phyloP scores from a whole-genome alignment of 805 yeast genomes.

The Candida palmyrensis region DNA sequence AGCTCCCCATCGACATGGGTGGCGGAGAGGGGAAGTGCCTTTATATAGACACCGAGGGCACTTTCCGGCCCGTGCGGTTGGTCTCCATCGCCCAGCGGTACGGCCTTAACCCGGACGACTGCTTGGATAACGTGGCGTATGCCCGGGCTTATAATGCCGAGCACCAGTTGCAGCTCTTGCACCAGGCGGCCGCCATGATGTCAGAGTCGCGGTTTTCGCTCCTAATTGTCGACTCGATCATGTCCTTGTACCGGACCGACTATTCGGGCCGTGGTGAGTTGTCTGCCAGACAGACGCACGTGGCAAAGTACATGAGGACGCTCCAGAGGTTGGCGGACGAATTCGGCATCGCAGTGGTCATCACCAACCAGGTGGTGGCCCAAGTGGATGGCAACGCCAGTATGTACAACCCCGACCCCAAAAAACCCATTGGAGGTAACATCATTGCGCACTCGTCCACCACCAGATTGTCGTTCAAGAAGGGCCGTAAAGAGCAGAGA shows the following conservation, averaged over 20 bases:
- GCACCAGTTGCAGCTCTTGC: constrained; percentile 82
- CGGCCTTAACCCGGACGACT: constrained; percentile 88
- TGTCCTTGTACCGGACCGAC: constrained; percentile 95
- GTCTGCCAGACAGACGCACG: constrained; percentile 90
- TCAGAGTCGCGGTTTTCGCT: constrained; percentile 86
- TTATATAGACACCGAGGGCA: constrained; percentile 95
- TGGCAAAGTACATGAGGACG: constrained; percentile 87
- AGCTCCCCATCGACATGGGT: constrained; percentile 91
- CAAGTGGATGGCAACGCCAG: constrained; percentile 90
- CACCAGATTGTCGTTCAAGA: constrained; percentile 82
- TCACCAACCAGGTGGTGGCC: constrained; percentile 91
- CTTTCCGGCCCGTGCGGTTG: constrained; percentile 88
- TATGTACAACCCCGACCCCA: constrained; percentile 90
- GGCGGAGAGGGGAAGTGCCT: constrained; percentile 98
- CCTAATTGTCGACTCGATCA: constrained; percentile 92
- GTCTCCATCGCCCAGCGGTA: constrained; percentile 87
- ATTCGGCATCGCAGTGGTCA: constrained; percentile 94
- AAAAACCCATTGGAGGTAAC: constrained; percentile 97
- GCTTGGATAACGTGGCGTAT: constrained; percentile 94
- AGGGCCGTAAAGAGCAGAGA: constrained; percentile 89
- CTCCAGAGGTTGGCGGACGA: constrained; percentile 94
- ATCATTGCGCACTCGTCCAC: constrained; percentile 96
- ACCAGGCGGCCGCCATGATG: constrained; percentile 95
- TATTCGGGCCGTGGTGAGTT: constrained; percentile 93
- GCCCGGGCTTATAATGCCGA: constrained; percentile 98